Percentiles rank a stretch among this genome's conserved stretches.
Evolutionary conservation across 2,329 filamentous ascomycete genomes (phyloP).

Genomic region (Aspergillus fischeri): DNA sequence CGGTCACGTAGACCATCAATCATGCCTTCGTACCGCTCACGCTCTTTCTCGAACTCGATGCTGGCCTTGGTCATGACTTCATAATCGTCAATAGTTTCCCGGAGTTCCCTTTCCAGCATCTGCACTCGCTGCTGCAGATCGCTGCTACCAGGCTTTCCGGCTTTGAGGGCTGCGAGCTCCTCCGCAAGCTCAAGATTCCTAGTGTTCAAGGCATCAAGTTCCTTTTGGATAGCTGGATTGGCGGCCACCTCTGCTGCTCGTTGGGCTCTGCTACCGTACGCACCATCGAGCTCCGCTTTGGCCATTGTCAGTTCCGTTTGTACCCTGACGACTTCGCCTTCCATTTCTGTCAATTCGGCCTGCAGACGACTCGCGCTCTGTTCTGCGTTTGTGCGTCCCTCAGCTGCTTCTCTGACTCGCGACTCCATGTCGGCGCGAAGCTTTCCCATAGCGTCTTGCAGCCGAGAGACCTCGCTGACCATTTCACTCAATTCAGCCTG

Average conservation of each 20-base stretch:
- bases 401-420: constrained; percentile 24
- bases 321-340: constrained; percentile 61
- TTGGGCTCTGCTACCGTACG: constrained; percentile 74
- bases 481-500: constrained; percentile 49
- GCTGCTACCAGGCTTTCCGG: constrained; percentile 30
- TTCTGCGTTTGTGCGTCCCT: constrained; percentile 30
- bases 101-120: constrained; percentile 60
- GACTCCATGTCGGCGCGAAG: constrained; percentile 29
- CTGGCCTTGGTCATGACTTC: constrained; percentile 66
- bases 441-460: constrained; percentile 21
- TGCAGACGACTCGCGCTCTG: constrained; percentile 41
- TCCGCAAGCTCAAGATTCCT: constrained; percentile 44
- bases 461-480: constrained; percentile 43
- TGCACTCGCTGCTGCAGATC: constrained; percentile 47
- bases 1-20: constrained; percentile 63
- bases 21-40: constrained; percentile 58
- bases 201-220: constrained; percentile 54
- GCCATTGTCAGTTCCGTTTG: constrained; percentile 85
- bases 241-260: constrained; percentile 62
- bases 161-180: constrained; percentile 45
- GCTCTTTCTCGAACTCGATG: constrained; percentile 68
- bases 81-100: constrained; percentile 65
- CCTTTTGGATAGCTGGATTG: constrained; percentile 55
- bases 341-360: constrained; percentile 51
- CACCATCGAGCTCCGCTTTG: constrained; percentile 85